Evolutionary conservation across 2,329 filamentous ascomycete species (phyloP), one percentile per base, ranked within the genome.

Genomic region (Diplodia corticola): DNA sequence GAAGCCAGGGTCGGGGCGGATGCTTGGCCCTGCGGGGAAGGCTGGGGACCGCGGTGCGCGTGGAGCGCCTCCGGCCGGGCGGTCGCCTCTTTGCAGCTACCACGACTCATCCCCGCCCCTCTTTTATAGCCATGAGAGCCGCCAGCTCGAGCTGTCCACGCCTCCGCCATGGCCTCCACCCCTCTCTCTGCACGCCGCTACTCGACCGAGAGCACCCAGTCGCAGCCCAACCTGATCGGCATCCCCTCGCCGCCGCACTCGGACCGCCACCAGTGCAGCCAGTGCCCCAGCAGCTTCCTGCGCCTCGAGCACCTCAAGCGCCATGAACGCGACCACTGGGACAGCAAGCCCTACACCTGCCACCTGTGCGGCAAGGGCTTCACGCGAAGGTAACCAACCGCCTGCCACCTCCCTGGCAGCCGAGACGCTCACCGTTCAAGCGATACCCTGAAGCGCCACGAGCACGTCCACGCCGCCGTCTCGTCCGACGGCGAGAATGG

Each of bases 251-350:
- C 57, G 40, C 57, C 57, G 4, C n/a, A 44, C 10, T 49, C 57
- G 57, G 57, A 61, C n/a, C 57, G 64, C 4, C 64, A 64, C 49
- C 59, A 53, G 30, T 67, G 65, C 26, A 60, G 37, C 55, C 57
- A 54, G 46, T 80, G 78, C 66, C 70, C 74, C 63, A 78, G 73
- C 55, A 76, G 71, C 13, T 80, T 80, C 64, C 71, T 75, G 66
- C 73, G 78, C 67, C 77, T 76, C 57, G 78, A 80, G 67, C 78
- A 80, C 69, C 67, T 80, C 46, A 80, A 78, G 69, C 76, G 78
- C 26, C 78, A 80, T 69, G 67, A 78, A 55, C 77, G 76, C 63
- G 78, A 76, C 54, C 78, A 80, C 68, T 78, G 77, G 6, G 78
- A 78, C 53, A 76, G 78, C 66, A 78, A 78, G 63, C 76, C 77